Evolutionary conservation across 2,329 filamentous ascomycete species (phyloP).

Genomic region (Fonsecaea nubica): DNA sequence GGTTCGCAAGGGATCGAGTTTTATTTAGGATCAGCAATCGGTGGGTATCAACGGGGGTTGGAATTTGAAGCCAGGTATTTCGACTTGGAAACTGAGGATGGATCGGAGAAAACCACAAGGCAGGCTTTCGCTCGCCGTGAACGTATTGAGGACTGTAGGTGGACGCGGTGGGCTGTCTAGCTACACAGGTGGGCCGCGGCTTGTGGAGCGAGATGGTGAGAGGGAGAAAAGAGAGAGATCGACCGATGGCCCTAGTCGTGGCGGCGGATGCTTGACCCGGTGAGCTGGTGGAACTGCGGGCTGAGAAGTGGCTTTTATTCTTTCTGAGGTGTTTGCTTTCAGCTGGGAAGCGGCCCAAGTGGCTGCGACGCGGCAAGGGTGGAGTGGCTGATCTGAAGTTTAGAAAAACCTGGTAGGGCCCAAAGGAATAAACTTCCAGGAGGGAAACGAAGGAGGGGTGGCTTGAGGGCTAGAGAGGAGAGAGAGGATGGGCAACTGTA

Average conservation of each 20-base stretch:
- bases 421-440: not conserved
- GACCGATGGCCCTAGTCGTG: not conserved
- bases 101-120: not conserved
- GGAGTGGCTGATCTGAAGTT: not conserved
- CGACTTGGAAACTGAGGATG: not conserved
- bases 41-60: constrained; percentile 1
- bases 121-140: not conserved
- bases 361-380: not conserved
- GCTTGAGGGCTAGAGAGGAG: not conserved
- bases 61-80: not conserved
- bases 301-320: not conserved
- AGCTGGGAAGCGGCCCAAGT: not conserved
- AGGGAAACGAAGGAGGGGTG: not conserved
- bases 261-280: constrained; percentile 2
- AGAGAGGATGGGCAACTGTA: not conserved
- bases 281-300: not conserved
- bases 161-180: constrained; percentile 5
- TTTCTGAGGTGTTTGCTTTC: not conserved
- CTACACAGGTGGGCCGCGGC: constrained; percentile 2
- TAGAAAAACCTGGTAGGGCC: not conserved
- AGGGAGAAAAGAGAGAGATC: not conserved
- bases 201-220: not conserved
- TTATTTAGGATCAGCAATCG: constrained; percentile 10
- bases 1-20: constrained; percentile 1
- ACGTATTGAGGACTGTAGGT: constrained; percentile 4